Base-by-base conservation (phyloP, 2,329 filamentous ascomycete genomes). In the Arachnomyces sp. region DNA sequence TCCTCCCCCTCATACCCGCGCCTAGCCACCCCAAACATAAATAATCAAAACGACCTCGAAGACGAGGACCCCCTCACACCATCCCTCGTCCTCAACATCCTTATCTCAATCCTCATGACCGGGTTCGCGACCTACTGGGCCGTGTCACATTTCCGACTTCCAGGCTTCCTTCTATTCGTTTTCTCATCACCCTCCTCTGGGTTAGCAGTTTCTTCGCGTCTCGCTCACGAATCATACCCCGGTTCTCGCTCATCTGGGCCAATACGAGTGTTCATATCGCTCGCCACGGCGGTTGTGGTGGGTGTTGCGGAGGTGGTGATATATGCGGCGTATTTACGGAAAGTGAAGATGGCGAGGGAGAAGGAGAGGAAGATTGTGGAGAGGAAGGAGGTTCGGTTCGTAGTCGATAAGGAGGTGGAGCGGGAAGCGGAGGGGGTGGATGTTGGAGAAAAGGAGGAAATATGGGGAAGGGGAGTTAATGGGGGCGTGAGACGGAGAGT, bases 51-150 rank as follows among this genome's bases (percentile, higher is more conserved):
- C 67, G 28, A 41, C 12, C 43, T 41, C 4, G 45, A 46, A 28
- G 46, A 49, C 9, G 42, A 53, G 40, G 64, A 67, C 39, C 54
- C 58, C 9, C 54, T 70, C 31, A 64, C 60, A 2, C 64, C 66
- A 0, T 66, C 63, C 31, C 70, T 96, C 6, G 87, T 96, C 38
- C 73, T 94, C 53, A 98, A 96, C 60, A 87, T 96, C 37, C 66
- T 95, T 30, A 72, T 94, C 39, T 94, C 86, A 38, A 84, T 95
- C 39, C 67, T 90, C 2, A 85, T 89, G 33, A 70, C 68, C n/a
- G 67, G 66, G 16, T 65, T 66, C 39, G 64, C 65, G 18, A 63
- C 66, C 2, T 72, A 67, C 46, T 66, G 64, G 59, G 60, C 63
- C 8, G 47, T 66, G 25, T 57, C 54, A 2, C 57, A 55, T 31